phyloP scores from a whole-genome alignment of 768 basidiomycete species.

The Wakefieldia striispora region DNA sequence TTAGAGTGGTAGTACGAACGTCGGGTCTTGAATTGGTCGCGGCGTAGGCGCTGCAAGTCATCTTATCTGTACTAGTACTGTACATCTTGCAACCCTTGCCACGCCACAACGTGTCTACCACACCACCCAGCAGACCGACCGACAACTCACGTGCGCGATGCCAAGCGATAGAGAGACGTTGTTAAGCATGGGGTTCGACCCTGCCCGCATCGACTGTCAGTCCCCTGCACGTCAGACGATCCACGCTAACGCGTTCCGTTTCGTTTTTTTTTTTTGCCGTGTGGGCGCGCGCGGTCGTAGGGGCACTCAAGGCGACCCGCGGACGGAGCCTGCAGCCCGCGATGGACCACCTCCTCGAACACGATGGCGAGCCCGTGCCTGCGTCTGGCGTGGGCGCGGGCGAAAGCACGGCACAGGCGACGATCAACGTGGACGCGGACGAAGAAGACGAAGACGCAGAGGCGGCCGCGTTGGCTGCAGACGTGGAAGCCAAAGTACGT shows the following conservation, averaged over 20 bases:
- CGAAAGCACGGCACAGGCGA: conserved; percentile 2
- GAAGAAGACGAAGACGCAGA: conserved; percentile 68
- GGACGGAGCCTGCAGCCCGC: conserved; percentile 85
- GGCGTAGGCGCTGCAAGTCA: too few species aligned
- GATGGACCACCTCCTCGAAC: conserved; percentile 85
- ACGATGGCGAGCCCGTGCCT: conserved; percentile 75
- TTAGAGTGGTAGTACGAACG: too few species aligned
- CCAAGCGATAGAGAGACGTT: conserved; percentile 69
- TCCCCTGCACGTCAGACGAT: background rate
- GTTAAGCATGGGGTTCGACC: conserved; percentile 84
- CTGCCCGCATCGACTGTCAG: conserved; percentile 82
- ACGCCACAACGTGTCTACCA: background rate
- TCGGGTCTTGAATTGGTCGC: too few species aligned
- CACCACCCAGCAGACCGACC: background rate
- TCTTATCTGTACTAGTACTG: too few species aligned
- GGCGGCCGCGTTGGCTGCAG: conserved; percentile 51
- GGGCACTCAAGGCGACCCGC: conserved; percentile 85
- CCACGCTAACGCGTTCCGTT: background rate
- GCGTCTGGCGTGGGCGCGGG: conserved; percentile 38
- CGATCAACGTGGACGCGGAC: conserved; percentile 59
- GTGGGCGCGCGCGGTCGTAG: conserved; percentile 44
- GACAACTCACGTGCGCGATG: conserved; percentile 26
- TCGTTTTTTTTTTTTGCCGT: background rate
- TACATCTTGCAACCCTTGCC: too few species aligned
- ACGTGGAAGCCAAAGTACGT: conserved; percentile 68